A percentile compares a stretch with the other conserved stretches of the same genome.
These are phyloP conservation scores for Aspergillus udagawae DNA, from an alignment of 2,329 filamentous ascomycete species.

Conservation along the genomic window DNA sequence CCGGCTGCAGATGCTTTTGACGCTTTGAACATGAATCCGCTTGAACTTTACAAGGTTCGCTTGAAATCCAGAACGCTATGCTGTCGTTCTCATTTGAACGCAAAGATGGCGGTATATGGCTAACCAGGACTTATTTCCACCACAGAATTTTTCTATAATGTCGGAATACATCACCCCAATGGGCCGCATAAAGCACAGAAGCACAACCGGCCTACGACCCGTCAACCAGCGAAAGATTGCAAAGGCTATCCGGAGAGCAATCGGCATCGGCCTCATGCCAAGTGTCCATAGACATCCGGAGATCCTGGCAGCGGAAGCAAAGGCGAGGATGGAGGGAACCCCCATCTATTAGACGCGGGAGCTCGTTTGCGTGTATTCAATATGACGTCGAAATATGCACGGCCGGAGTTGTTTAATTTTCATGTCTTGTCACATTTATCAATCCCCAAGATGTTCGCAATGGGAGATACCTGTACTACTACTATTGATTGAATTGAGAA, in stretches of 20 bases:
- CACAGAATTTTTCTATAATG: conserved; percentile 86
- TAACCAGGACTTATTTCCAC: conserved; percentile 2
- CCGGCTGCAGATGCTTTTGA: conserved; percentile 71
- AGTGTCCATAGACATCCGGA: conserved; percentile 87
- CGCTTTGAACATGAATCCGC: conserved; percentile 70
- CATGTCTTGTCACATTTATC: neutral
- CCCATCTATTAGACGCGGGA: conserved; percentile 9
- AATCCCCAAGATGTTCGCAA: neutral
- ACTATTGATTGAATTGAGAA: neutral
- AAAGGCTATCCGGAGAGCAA: conserved; percentile 82
- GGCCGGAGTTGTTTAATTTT: neutral
- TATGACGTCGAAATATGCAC: neutral
- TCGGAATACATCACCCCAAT: conserved; percentile 81
- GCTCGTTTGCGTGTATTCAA: neutral
- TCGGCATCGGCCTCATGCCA: conserved; percentile 88
- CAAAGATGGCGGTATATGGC: conserved; percentile 1
- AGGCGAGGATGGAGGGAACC: conserved; percentile 24
- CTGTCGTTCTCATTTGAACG: neutral
- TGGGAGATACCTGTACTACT: neutral
- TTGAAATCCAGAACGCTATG: neutral
- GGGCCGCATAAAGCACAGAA: conserved; percentile 77
- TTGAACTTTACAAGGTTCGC: conserved; percentile 80
- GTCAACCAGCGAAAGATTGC: conserved; percentile 91
- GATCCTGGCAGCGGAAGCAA: conserved; percentile 52
- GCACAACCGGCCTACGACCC: conserved; percentile 72